Evolutionary conservation across 441 rosid species (phyloP).

Genomic region (Aquilaria agallochum): DNA sequence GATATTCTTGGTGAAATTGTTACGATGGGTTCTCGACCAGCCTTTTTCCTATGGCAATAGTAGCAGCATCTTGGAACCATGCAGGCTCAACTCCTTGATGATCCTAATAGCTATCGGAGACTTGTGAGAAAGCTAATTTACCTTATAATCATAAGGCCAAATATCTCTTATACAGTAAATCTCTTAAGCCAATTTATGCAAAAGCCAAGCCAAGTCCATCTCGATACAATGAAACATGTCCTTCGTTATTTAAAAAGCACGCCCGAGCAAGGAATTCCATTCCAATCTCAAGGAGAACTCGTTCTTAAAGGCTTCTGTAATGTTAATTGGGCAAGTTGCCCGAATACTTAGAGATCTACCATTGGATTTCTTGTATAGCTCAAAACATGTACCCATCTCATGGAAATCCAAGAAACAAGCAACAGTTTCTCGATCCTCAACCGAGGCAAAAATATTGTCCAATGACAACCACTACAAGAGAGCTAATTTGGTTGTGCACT

Average conservation of each 20-base stretch:
- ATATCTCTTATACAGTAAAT: background rate
- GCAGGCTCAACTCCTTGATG: background rate
- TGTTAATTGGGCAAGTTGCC: slow-evolving; percentile 1
- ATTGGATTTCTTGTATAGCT: background rate
- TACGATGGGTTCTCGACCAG: background rate
- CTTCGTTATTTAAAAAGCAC: background rate
- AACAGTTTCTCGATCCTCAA: background rate
- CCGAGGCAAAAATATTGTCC: background rate
- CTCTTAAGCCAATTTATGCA: background rate
- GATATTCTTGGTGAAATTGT: background rate
- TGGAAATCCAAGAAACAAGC: background rate
- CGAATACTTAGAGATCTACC: background rate
- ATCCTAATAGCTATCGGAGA: no score
- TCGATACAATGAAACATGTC: background rate
- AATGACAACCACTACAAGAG: background rate
- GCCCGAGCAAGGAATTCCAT: background rate
- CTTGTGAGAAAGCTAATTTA: background rate
- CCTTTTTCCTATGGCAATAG: background rate
- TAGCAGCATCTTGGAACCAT: background rate
- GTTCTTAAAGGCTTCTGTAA: background rate
- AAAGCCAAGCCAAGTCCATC: background rate
- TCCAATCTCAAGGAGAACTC: background rate
- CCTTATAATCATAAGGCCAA: background rate
- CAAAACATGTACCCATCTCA: background rate
- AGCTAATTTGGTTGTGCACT: no score